Evolutionary conservation across 2,329 filamentous ascomycete genomes (phyloP).

Genomic region (Pseudogymnoascus destructans): DNA sequence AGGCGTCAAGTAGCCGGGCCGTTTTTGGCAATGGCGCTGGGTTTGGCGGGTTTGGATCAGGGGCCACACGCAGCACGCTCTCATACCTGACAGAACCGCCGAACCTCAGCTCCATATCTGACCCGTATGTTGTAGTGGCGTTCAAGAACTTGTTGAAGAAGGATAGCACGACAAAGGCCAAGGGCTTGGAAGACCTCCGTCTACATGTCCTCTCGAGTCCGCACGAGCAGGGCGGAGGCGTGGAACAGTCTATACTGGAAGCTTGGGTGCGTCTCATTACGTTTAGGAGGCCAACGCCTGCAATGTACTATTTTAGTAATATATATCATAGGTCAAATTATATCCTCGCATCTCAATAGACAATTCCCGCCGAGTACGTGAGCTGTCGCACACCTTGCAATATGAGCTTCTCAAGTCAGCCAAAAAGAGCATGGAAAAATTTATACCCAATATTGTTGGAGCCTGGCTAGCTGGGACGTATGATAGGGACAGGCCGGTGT

Average conservation of each 20-base stretch:
- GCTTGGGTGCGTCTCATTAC: conserved; percentile 57
- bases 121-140: conserved; percentile 73
- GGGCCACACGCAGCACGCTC: conserved; percentile 38
- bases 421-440: conserved; percentile 72
- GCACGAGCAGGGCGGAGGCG: conserved; percentile 42
- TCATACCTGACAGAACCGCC: conserved; percentile 83
- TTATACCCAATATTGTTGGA: conserved; percentile 64
- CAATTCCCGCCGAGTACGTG: conserved; percentile 73
- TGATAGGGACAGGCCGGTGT: conserved; percentile 67
- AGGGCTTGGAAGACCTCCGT: conserved; percentile 76
- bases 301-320: conserved; percentile 29
- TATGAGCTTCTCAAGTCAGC: conserved; percentile 45
- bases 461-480: conserved; percentile 87
- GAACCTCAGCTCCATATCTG: conserved; percentile 62
- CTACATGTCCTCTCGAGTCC: conserved; percentile 44
- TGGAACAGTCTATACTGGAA: conserved; percentile 73
- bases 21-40: conserved; percentile 18
- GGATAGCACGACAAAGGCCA: conserved; percentile 81
- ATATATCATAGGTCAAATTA: conserved; percentile 52
- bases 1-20: conserved; percentile 26
- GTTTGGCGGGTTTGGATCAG: conserved; percentile 22
- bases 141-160: conserved; percentile 91
- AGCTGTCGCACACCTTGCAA: conserved; percentile 69
- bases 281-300: conserved; percentile 9
- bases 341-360: conserved; percentile 89